phyloP scores from a whole-genome alignment of 768 basidiomycete species.

The Pholiota conissans region DNA sequence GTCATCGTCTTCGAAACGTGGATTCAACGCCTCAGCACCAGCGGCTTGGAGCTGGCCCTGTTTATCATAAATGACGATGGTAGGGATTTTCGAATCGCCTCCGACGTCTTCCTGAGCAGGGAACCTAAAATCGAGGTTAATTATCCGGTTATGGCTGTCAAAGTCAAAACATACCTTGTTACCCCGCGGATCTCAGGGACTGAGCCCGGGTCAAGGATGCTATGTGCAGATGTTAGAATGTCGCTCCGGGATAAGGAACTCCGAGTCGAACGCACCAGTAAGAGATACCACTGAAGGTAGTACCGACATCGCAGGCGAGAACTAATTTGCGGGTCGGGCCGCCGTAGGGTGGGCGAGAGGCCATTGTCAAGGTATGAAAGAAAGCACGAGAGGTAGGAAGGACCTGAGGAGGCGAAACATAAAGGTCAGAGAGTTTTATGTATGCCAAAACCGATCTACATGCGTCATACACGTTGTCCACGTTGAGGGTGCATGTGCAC shows the following conservation, averaged over 20 bases:
- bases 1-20: constrained; percentile 36
- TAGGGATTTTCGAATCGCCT: constrained; percentile 49
- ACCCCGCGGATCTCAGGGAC: constrained; percentile 26
- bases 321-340: constrained; percentile 19
- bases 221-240: constrained; percentile 6
- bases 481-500: constrained; percentile 14
- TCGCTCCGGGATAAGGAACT: neutral
- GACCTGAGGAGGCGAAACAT: constrained; percentile 2
- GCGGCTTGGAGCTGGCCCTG: constrained; percentile 38
- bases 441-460: constrained; percentile 1
- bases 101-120: constrained; percentile 47
- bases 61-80: constrained; percentile 46
- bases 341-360: constrained; percentile 14
- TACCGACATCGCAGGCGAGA: constrained; percentile 21
- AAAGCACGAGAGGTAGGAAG: neutral
- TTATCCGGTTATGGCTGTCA: neutral
- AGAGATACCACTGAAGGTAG: constrained; percentile 23
- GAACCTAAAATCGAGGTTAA: constrained; percentile 30
- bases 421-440: neutral
- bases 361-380: constrained; percentile 6
- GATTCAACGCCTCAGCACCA: constrained; percentile 46
- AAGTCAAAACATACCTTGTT: constrained; percentile 19
- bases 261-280: constrained; percentile 12
- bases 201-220: constrained; percentile 26
- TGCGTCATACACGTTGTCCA: constrained; percentile 16